Conservation (phyloP, 768 basidiomycete species). For the Tremella mesenterica region DNA sequence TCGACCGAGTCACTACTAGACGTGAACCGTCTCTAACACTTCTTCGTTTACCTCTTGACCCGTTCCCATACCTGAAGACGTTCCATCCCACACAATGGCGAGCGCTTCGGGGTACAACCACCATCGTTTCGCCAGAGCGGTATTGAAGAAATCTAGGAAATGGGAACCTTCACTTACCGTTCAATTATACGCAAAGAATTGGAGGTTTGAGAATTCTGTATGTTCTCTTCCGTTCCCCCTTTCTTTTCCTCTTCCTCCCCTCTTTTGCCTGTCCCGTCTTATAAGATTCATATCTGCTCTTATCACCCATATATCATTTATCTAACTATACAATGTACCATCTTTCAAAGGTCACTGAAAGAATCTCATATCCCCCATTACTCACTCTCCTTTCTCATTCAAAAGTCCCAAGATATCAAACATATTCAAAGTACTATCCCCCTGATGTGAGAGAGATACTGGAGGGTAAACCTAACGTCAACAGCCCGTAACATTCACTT, state of each 20-base stretch:
- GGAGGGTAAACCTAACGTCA: neutral
- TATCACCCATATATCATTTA: no score
- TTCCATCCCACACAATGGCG: slow-evolving; percentile 42
- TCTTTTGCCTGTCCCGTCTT: neutral
- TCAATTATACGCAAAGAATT: slow-evolving; percentile 45
- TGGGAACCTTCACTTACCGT: slow-evolving; percentile 45
- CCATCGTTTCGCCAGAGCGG: slow-evolving; percentile 44
- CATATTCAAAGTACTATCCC: no score
- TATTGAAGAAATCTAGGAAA: slow-evolving; percentile 46
- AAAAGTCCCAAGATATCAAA: no score
- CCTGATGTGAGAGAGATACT: neutral
- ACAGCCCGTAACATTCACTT: slow-evolving; percentile 43
- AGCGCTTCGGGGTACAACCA: slow-evolving; percentile 46
- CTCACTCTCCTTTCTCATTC: no score
- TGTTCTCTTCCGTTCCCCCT: slow-evolving; percentile 4
- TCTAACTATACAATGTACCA: no score
- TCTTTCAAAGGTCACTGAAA: no score
- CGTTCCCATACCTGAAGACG: no score
- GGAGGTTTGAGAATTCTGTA: slow-evolving; percentile 47
- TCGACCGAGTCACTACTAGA: no score
- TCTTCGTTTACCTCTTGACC: no score
- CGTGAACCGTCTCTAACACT: no score
- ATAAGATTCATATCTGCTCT: no score
- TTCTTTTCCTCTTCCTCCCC: neutral
- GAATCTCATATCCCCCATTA: no score